A percentile compares a stretch with the other conserved stretches of the same genome.
phyloP scores from a whole-genome alignment of 2,329 filamentous ascomycete genomes.

The Didymella lethalis region DNA sequence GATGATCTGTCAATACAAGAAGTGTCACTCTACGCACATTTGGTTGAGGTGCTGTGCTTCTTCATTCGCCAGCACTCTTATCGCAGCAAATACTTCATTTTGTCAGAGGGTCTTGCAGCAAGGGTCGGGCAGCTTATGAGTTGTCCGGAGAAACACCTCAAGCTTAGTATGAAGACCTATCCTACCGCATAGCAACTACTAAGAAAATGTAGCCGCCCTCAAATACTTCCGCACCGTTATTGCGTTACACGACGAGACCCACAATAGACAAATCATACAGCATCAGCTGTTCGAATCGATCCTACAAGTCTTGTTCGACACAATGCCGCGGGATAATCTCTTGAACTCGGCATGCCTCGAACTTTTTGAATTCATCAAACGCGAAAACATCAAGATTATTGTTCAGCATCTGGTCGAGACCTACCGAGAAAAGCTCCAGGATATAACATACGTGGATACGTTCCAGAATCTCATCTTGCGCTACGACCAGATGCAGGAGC shows the following conservation, averaged over 20 bases:
- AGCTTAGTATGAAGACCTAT: conserved; percentile 70
- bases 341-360: conserved; percentile 93
- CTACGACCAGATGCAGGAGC: conserved; percentile 74
- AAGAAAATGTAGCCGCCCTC: conserved; percentile 71
- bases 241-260: conserved; percentile 87
- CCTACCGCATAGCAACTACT: conserved; percentile 1
- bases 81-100: conserved; percentile 86
- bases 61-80: conserved; percentile 90
- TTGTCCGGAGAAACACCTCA: conserved; percentile 89
- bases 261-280: conserved; percentile 82
- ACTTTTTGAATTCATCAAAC: conserved; percentile 87
- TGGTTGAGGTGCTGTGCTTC: conserved; percentile 93
- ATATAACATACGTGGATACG: conserved; percentile 82
- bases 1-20: conserved; percentile 80
- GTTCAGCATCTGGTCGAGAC: conserved; percentile 85
- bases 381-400: conserved; percentile 69
- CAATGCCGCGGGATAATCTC: conserved; percentile 90
- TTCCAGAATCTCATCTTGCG: conserved; percentile 78
- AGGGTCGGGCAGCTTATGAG: conserved; percentile 83
- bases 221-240: conserved; percentile 93
- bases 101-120: conserved; percentile 77
- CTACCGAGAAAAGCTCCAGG: conserved; percentile 77
- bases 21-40: conserved; percentile 87
- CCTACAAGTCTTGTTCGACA: conserved; percentile 81
- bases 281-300: conserved; percentile 85